phyloP scores from a whole-genome alignment of 768 basidiomycete genomes.

The Psilocybe sp. region DNA sequence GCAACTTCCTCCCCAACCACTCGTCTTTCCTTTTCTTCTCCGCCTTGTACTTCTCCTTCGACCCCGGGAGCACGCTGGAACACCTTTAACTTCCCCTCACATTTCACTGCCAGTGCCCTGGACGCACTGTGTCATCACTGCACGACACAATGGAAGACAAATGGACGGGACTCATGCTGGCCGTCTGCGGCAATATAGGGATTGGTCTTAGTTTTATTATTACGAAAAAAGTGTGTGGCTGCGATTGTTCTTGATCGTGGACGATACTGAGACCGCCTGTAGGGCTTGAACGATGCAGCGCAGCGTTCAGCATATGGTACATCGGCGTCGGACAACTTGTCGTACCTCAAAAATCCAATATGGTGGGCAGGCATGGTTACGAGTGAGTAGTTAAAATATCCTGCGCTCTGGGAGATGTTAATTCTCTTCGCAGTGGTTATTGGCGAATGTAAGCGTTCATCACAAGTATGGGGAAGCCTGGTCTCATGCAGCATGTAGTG shows the following conservation, averaged over 20 bases:
- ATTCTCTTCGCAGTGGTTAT: slow-evolving; percentile 63
- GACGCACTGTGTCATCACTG: too few relatives aligned
- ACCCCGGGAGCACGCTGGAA: too few relatives aligned
- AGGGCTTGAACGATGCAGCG: slow-evolving; percentile 91
- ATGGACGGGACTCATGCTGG: slow-evolving; percentile 90
- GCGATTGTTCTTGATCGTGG: neutral
- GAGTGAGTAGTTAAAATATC: slow-evolving; percentile 51
- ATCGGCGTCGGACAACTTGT: slow-evolving; percentile 76
- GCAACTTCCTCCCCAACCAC: too few relatives aligned
- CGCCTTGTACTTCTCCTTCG: too few relatives aligned
- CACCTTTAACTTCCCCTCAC: too few relatives aligned
- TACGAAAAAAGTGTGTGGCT: slow-evolving; percentile 83
- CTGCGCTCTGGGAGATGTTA: neutral
- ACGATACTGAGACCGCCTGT: neutral
- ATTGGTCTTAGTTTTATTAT: slow-evolving; percentile 98
- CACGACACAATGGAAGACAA: slow-evolving; percentile 65
- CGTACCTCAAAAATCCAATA: slow-evolving; percentile 87
- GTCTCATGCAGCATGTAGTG: slow-evolving; percentile 34
- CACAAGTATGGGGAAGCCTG: neutral
- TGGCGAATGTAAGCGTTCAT: slow-evolving; percentile 69
- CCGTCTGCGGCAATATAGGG: slow-evolving; percentile 77
- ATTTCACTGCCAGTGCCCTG: too few relatives aligned
- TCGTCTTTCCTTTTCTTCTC: too few relatives aligned
- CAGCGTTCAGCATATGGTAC: slow-evolving; percentile 42
- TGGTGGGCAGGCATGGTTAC: slow-evolving; percentile 98